Evolutionary conservation across 2,329 filamentous ascomycete species (phyloP).

Genomic region (Chaetomiaceae sp.): DNA sequence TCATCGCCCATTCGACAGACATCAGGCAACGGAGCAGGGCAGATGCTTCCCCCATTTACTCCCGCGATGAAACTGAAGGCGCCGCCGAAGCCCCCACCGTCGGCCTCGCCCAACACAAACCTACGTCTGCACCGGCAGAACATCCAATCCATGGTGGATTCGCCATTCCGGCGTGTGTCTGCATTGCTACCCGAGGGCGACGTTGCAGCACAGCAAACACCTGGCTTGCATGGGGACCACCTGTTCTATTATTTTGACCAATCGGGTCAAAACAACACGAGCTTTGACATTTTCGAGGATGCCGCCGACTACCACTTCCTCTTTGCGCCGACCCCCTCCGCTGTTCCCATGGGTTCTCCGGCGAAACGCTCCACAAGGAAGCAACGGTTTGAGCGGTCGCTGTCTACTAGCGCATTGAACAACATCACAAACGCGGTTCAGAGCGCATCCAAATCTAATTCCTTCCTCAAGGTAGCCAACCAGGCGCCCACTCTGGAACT

Average conservation of each 20-base stretch:
- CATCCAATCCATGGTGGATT: constrained; percentile 76
- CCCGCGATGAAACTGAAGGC: constrained; percentile 77
- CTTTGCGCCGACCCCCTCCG: constrained; percentile 35
- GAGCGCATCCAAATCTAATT: constrained; percentile 48
- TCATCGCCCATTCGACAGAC: constrained; percentile 64
- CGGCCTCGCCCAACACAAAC: constrained; percentile 89
- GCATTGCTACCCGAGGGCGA: constrained; percentile 45
- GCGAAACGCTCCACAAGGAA: constrained; percentile 60
- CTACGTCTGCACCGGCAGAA: constrained; percentile 81
- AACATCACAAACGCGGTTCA: constrained; percentile 54
- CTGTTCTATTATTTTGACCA: constrained; percentile 45
- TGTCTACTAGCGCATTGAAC: constrained; percentile 57
- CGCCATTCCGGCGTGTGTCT: constrained; percentile 54
- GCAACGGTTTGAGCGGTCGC: constrained; percentile 58
- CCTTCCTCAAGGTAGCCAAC: constrained; percentile 46
- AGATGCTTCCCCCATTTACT: constrained; percentile 72
- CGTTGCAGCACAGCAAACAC: constrained; percentile 55
- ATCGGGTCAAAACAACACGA: constrained; percentile 46
- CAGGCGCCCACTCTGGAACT: constrained; percentile 37
- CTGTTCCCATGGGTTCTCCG: constrained; percentile 57
- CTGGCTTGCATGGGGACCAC: constrained; percentile 63
- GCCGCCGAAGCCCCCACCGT: constrained; percentile 57
- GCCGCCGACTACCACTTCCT: constrained; percentile 35
- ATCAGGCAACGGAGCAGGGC: constrained; percentile 44
- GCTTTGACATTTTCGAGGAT: constrained; percentile 60